phyloP scores from a whole-genome alignment of 108 stramenopile species.

The Cyclotella baltica region DNA sequence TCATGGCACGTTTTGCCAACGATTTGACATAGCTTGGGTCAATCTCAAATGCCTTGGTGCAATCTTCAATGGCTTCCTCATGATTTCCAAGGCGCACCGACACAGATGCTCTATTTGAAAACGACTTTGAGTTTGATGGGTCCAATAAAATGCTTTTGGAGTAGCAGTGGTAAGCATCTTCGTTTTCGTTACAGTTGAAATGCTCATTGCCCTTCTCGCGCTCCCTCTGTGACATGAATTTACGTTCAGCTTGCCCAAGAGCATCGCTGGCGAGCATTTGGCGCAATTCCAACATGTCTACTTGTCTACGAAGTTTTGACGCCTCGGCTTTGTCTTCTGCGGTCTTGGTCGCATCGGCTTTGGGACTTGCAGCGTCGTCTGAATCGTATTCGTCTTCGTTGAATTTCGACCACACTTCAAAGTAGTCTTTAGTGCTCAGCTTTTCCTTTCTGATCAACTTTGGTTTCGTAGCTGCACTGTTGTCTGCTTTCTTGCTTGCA shows the following conservation, averaged over 20 bases:
- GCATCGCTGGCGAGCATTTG: constrained; percentile 31
- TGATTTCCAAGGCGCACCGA: constrained; percentile 13
- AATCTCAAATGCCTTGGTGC: constrained; percentile 43
- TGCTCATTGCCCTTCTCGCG: constrained; percentile 76
- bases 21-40: constrained; percentile 58
- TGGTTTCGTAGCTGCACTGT: not conserved
- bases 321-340: constrained; percentile 8
- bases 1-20: constrained; percentile 51
- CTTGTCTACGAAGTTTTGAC: constrained; percentile 1
- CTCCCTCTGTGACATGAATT: constrained; percentile 52
- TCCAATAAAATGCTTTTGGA: constrained; percentile 45
- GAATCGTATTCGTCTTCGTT: constrained; percentile 43
- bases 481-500: constrained; percentile 3
- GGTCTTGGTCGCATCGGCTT: not conserved
- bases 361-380: constrained; percentile 20
- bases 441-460: constrained; percentile 33
- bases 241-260: constrained; percentile 30
- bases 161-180: constrained; percentile 56
- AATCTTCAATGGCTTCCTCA: constrained; percentile 54
- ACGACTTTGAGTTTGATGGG: constrained; percentile 34
- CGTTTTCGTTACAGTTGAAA: constrained; percentile 47
- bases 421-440: constrained; percentile 51
- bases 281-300: constrained; percentile 26
- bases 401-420: constrained; percentile 65
- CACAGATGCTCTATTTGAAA: constrained; percentile 60